Evolutionary conservation across 2,329 filamentous ascomycete species (phyloP), one percentile per base, ranked within the genome.

Genomic region (Fusarium oxysporum): DNA sequence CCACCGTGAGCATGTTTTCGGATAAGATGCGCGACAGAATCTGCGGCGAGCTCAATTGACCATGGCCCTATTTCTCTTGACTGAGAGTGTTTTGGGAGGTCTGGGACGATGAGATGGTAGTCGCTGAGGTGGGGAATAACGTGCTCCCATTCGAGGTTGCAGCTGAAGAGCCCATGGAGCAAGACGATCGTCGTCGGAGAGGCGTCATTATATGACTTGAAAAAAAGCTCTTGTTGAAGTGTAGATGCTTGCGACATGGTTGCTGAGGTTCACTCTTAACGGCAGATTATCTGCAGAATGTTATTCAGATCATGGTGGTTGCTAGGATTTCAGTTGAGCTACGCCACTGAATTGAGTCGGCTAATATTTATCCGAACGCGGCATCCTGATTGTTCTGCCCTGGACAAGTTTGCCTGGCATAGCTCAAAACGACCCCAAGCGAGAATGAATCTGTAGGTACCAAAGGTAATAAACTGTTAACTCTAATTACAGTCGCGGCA

Each of bases 51-150:
- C 1, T 65, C 68, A 14, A 82, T 76, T 5, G 80, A 78, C 40
- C 77, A 80, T 1, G 80, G 81, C 4, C 67, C 59, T 32, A 83
- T 59, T 40, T 77, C 69, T 12, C 71, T 68, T 19, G 83, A 84
- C 16, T 73, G 66, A 11, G 82, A 83, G 63, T 85, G 83, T 10
- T 77, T 76, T 5, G 81, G 81, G 2, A 85, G 73, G 65, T 85
- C 83, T 17, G 80, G 79, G 8, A 82, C 59, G 8, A 85, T 74
- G 11, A 85, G 72, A 64, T 85, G 83, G 61, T 84, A 83, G 43
- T 79, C 76, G 3, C 70, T 33, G 2, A 85, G 76, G 48, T 80
- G 77, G 12, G 82, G 79, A 48, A 78, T 76, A 21, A 84, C 80
- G 59, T 79, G 74, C 8, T 66, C 71, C 76, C 77, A 83, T 58